Conservation (phyloP, 2,329 filamentous ascomycete genomes). For the Trichoderma afroharzianum region DNA sequence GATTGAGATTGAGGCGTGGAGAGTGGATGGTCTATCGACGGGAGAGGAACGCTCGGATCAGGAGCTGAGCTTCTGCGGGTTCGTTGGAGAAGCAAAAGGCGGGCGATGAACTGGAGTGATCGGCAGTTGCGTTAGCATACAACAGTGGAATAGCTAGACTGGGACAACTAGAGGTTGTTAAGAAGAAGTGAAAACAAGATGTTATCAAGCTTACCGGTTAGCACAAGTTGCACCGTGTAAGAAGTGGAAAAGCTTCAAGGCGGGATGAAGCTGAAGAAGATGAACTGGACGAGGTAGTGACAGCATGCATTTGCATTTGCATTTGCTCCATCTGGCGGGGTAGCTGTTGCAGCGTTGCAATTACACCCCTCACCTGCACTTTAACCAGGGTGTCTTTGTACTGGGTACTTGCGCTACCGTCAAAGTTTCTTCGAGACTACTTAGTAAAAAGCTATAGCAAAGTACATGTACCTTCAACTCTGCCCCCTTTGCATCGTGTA, state of each 20-base stretch:
- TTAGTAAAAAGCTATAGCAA: too few relatives aligned
- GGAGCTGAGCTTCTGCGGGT: background rate
- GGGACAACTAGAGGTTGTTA: too few relatives aligned
- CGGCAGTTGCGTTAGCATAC: background rate
- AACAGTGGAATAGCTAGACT: background rate
- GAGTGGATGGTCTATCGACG: background rate
- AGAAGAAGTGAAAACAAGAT: background rate
- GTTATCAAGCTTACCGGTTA: background rate
- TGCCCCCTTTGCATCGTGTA: background rate
- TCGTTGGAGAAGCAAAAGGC: background rate
- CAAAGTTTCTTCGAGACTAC: too few relatives aligned
- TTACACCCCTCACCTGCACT: background rate
- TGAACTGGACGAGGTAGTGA: background rate
- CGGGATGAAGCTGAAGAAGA: conserved; percentile 1
- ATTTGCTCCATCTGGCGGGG: conserved; percentile 19
- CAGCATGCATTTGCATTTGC: conserved; percentile 13
- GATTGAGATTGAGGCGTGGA: background rate
- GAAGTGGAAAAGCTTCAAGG: background rate
- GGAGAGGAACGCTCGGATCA: background rate
- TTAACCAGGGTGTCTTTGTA: background rate
- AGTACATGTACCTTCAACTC: background rate
- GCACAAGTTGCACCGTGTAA: background rate
- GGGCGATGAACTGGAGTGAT: background rate
- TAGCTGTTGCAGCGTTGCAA: conserved; percentile 5
- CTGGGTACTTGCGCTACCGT: background rate